Evolutionary conservation across 108 stramenopile species (phyloP).

Genomic region (Cyclotella cryptica): DNA sequence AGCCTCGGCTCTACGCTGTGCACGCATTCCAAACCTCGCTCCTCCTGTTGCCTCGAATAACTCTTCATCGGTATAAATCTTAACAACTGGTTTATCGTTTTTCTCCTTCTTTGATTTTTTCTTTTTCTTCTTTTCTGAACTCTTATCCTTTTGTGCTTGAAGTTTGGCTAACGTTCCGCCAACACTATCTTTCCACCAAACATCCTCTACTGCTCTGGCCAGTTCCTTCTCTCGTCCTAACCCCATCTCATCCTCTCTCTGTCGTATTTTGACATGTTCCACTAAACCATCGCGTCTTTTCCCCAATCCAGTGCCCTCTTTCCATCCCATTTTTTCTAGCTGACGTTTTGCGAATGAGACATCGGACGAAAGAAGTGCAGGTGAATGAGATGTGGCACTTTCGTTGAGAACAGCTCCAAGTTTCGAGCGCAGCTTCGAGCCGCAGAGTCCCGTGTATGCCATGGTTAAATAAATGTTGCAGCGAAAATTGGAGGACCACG

Average conservation of each 20-base stretch:
- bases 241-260: slow-evolving; percentile 80
- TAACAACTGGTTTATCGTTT: slow-evolving; percentile 5
- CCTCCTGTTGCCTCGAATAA: slow-evolving; percentile 90
- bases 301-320: slow-evolving; percentile 88
- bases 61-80: slow-evolving; percentile 83
- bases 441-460: slow-evolving; percentile 61
- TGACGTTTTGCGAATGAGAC: slow-evolving; percentile 74
- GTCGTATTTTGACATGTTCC: slow-evolving; percentile 79
- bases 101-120: background rate
- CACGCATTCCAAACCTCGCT: slow-evolving; percentile 81
- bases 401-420: slow-evolving; percentile 71
- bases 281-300: slow-evolving; percentile 84
- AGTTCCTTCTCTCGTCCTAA: slow-evolving; percentile 63
- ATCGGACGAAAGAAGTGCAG: slow-evolving; percentile 50
- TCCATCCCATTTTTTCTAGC: slow-evolving; percentile 92
- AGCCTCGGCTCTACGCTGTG: slow-evolving; percentile 70
- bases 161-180: slow-evolving; percentile 84
- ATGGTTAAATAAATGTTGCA: slow-evolving; percentile 23
- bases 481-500: background rate
- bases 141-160: slow-evolving; percentile 41
- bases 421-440: slow-evolving; percentile 63
- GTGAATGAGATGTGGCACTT: slow-evolving; percentile 48
- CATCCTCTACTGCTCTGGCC: slow-evolving; percentile 45
- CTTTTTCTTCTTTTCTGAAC: slow-evolving; percentile 41
- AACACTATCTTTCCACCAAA: slow-evolving; percentile 88